phyloP scores from a whole-genome alignment of 768 basidiomycete species.

The Hypholoma fasciculare region DNA sequence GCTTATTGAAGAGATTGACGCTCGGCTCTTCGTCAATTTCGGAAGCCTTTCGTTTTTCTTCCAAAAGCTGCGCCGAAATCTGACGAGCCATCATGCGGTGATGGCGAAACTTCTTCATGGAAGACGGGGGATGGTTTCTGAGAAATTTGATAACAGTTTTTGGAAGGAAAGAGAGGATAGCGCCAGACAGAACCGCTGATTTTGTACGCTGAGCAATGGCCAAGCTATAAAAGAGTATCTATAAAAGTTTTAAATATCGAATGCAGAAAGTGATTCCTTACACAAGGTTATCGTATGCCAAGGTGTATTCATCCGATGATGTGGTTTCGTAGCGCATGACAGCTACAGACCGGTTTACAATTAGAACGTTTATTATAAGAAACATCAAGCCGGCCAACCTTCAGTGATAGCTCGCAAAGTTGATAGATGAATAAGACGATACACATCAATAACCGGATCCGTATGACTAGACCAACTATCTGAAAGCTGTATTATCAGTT shows the following conservation, averaged over 20 bases:
- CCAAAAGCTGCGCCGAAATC: background rate
- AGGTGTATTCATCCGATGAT: background rate
- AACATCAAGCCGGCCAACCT: background rate
- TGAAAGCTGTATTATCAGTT: background rate
- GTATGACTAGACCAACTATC: background rate
- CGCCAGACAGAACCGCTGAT: background rate
- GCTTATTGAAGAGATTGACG: background rate
- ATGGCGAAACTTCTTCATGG: background rate
- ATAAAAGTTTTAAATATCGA: background rate
- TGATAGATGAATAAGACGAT: background rate
- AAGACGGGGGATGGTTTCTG: background rate
- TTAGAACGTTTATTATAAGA: background rate
- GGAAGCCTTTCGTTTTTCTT: background rate
- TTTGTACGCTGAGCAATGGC: background rate
- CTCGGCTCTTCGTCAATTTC: background rate
- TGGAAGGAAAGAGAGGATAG: background rate
- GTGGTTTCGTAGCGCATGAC: background rate
- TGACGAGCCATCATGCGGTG: background rate
- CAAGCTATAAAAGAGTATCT: background rate
- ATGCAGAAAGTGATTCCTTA: background rate
- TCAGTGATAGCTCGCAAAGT: background rate
- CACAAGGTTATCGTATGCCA: background rate
- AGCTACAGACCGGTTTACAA: background rate
- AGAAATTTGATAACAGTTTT: background rate
- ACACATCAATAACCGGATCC: background rate